Percentiles rank a stretch among this genome's conserved stretches.
phyloP scores from a whole-genome alignment of 2,329 filamentous ascomycete species.

The Botrytis fabae region DNA sequence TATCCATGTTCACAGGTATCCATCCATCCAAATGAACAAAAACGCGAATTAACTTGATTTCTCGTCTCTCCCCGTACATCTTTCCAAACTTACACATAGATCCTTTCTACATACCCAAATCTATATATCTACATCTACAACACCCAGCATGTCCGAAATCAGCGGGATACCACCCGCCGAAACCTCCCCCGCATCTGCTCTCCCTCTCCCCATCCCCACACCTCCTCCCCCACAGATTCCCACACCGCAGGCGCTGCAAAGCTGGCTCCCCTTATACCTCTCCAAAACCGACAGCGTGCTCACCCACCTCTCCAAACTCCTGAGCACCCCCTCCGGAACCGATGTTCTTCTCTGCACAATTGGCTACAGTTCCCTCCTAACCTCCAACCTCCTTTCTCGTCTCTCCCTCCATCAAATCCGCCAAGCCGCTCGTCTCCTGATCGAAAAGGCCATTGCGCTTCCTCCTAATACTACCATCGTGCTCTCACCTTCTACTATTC shows the following conservation, averaged over 20 bases:
- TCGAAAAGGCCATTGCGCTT: constrained; percentile 53
- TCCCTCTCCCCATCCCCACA: constrained; percentile 26
- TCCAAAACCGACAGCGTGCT: constrained; percentile 43
- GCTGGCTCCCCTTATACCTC: constrained; percentile 41
- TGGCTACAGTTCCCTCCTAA: constrained; percentile 64
- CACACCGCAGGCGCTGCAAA: constrained; percentile 30
- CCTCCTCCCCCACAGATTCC: constrained; percentile 27
- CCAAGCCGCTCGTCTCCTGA: constrained; percentile 51
- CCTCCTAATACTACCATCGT: constrained; percentile 53
- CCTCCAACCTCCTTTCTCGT: constrained; percentile 51
- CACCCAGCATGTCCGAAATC: constrained; percentile 36
- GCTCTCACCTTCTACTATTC: constrained; percentile 36
- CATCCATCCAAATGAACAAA: constrained; percentile 4
- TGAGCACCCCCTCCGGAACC: constrained; percentile 67
- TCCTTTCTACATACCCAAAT: neutral
- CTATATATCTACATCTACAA: neutral
- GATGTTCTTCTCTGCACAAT: constrained; percentile 68
- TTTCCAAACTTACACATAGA: neutral
- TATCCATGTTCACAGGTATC: constrained; percentile 12
- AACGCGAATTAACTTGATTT: constrained; percentile 5
- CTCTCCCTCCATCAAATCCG: constrained; percentile 59
- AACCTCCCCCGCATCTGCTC: constrained; percentile 28
- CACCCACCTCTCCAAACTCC: constrained; percentile 58
- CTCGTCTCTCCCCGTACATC: neutral
- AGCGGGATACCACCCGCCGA: constrained; percentile 31